Evolutionary conservation across 2,329 filamentous ascomycete genomes (phyloP).

Genomic region (Colletotrichum sp.): DNA sequence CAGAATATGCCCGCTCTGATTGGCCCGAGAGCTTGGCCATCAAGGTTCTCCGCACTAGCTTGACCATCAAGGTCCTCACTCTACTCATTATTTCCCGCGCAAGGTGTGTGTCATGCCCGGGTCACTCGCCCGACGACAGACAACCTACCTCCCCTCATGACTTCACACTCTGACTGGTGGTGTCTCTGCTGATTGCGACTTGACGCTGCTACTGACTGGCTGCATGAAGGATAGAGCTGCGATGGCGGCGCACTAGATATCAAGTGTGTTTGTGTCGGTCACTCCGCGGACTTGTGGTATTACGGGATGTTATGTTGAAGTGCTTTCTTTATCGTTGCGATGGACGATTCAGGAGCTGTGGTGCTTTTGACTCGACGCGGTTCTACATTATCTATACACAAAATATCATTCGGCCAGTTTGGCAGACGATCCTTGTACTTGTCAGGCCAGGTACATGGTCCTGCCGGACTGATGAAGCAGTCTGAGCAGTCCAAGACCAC

Average conservation of each 20-base stretch:
- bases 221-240: neutral
- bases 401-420: neutral
- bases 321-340: neutral
- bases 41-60: conserved; percentile 19
- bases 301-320: neutral
- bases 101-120: neutral
- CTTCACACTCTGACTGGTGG: neutral
- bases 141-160: neutral
- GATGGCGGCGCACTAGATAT: neutral
- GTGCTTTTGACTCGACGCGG: neutral
- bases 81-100: neutral
- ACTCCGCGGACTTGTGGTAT: neutral
- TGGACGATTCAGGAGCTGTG: neutral
- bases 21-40: neutral
- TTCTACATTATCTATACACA: neutral
- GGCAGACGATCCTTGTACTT: neutral
- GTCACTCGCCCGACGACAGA: neutral
- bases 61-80: conserved; percentile 17
- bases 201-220: neutral
- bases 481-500: neutral
- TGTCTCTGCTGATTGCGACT: neutral
- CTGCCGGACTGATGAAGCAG: neutral
- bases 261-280: neutral
- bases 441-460: neutral
- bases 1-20: neutral